phyloP scores from a whole-genome alignment of 1,284 basidiomycete genomes.

The Puccinia novopanici region DNA sequence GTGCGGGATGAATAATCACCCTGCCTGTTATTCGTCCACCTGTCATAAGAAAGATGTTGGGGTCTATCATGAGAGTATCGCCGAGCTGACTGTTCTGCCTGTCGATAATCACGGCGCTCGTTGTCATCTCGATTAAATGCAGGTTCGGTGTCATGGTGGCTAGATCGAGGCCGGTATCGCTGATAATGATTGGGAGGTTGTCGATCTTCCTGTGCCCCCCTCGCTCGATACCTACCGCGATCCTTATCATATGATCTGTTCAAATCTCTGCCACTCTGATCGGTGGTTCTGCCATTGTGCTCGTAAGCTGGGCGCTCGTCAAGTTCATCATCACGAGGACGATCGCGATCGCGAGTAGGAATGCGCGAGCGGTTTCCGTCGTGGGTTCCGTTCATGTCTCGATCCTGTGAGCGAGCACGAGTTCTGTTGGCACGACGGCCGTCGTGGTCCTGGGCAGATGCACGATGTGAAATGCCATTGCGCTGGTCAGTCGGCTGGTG shows the following conservation, averaged over 20 bases:
- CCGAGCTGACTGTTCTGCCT: constrained; percentile 23
- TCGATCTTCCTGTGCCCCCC: constrained; percentile 20
- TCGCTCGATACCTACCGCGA: constrained; percentile 4
- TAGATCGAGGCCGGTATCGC: constrained; percentile 14
- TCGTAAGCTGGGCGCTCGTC: constrained; percentile 24
- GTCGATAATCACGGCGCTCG: constrained; percentile 34
- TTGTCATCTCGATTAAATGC: constrained; percentile 19
- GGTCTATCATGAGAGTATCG: not conserved
- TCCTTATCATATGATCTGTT: constrained; percentile 18
- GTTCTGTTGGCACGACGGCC: constrained; percentile 13
- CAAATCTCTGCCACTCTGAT: constrained; percentile 1
- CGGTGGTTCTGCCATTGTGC: constrained; percentile 14
- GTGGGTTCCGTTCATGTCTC: constrained; percentile 19
- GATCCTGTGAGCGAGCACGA: constrained; percentile 19
- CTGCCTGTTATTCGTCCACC: constrained; percentile 7
- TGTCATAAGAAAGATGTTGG: constrained; percentile 23
- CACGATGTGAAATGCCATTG: constrained; percentile 10
- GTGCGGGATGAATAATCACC: constrained; percentile 10
- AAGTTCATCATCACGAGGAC: constrained; percentile 19
- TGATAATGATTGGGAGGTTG: constrained; percentile 11
- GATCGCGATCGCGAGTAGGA: constrained; percentile 13
- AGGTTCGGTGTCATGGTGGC: constrained; percentile 17
- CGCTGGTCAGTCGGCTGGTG: not conserved
- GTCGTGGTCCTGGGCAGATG: not conserved
- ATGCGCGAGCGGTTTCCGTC: constrained; percentile 17